phyloP scores from a whole-genome alignment of 1,284 basidiomycete species.

The Fistulinella staudtii region DNA sequence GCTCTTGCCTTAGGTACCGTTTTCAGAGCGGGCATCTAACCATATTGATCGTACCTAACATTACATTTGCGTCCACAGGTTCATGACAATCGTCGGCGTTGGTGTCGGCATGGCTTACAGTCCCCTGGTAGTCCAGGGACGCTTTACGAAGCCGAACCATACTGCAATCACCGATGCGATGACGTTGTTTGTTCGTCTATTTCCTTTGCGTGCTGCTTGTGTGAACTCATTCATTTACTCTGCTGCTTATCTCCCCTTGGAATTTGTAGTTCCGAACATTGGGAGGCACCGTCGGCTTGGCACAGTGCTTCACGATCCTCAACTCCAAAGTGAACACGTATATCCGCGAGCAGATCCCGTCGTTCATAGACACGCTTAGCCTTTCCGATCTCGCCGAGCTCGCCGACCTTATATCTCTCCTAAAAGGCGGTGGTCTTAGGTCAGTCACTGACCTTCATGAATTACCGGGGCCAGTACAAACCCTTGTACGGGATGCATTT shows the following conservation, averaged over 20 bases:
- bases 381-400: slow-evolving; percentile 26
- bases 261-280: slow-evolving; percentile 46
- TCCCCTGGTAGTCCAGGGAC: slow-evolving; percentile 41
- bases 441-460: slow-evolving; percentile 36
- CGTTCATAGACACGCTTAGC: slow-evolving; percentile 29
- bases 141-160: slow-evolving; percentile 41
- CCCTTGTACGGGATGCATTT: slow-evolving; percentile 39
- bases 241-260: too few relatives aligned
- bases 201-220: too few relatives aligned
- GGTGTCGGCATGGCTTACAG: slow-evolving; percentile 43
- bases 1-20: neutral
- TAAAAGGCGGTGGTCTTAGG: slow-evolving; percentile 22
- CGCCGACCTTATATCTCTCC: slow-evolving; percentile 14
- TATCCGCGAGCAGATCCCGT: slow-evolving; percentile 25
- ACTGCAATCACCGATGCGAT: slow-evolving; percentile 43
- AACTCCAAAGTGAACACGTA: slow-evolving; percentile 39
- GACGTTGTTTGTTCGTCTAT: slow-evolving; percentile 39
- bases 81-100: slow-evolving; percentile 44
- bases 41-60: neutral
- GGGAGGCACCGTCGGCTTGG: slow-evolving; percentile 50
- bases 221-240: neutral
- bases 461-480: slow-evolving; percentile 36
- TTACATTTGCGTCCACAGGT: slow-evolving; percentile 26
- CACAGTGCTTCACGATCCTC: slow-evolving; percentile 48
- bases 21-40: neutral